These are phyloP conservation scores for Crithidia expoeki DNA, from an alignment of 208 protist genomes.

Conservation along the genomic window DNA sequence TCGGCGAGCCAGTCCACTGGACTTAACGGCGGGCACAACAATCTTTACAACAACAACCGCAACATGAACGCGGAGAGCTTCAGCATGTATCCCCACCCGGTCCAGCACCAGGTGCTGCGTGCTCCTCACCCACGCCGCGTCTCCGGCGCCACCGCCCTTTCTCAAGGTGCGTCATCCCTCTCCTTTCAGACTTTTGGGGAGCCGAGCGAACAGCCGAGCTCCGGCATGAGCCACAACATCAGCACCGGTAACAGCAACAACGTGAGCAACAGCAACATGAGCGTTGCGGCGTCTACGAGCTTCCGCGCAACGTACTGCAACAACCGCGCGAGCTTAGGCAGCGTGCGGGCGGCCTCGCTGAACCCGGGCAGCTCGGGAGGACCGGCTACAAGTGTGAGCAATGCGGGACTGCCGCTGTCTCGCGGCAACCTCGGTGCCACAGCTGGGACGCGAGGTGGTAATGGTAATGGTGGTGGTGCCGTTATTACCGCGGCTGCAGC, in stretches of 20 bases:
- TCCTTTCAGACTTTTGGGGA: conserved; percentile 17
- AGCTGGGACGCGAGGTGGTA: background rate
- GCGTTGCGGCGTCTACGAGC: conserved; percentile 22
- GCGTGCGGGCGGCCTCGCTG: conserved; percentile 11
- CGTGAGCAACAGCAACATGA: conserved; percentile 1
- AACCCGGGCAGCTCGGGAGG: conserved; percentile 9
- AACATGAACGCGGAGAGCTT: conserved; percentile 6
- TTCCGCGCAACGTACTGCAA: conserved; percentile 58
- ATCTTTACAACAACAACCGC: background rate
- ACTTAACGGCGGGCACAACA: background rate
- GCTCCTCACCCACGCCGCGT: conserved; percentile 28
- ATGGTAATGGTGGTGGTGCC: background rate
- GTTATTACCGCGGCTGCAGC: background rate
- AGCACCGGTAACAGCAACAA: background rate
- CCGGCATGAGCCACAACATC: background rate
- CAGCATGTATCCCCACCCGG: background rate
- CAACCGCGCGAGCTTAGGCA: conserved; percentile 19
- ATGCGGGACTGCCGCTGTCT: conserved; percentile 46
- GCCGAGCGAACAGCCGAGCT: conserved; percentile 1
- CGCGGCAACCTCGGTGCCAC: conserved; percentile 37
- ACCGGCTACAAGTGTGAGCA: conserved; percentile 10
- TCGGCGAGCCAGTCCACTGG: conserved; percentile 30
- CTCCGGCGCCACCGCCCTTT: conserved; percentile 18
- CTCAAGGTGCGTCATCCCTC: conserved; percentile 21
- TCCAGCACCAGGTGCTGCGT: conserved; percentile 21